Evolutionary conservation across 129 eudicot species (phyloP).

Genomic region (Cynara cardunculus): DNA sequence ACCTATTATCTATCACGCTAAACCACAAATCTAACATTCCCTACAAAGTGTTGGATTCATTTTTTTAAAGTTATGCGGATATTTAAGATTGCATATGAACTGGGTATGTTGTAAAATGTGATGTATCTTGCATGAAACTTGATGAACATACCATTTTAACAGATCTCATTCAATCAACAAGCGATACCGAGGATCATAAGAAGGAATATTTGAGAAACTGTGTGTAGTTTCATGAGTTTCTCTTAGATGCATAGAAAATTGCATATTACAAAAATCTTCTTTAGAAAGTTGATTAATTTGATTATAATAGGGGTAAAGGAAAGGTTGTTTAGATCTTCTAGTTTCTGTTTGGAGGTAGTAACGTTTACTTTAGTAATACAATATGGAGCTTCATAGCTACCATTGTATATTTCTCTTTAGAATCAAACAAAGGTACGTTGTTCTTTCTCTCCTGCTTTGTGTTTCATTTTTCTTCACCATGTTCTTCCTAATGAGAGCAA

Average conservation of each 20-base stretch:
- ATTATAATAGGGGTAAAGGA: neutral
- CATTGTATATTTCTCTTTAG: neutral
- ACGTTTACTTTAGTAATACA: neutral
- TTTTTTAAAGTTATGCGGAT: neutral
- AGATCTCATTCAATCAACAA: neutral
- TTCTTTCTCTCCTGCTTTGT: neutral
- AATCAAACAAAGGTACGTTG: neutral
- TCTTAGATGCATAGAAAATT: neutral
- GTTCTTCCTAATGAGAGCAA: neutral
- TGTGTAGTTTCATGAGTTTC: neutral
- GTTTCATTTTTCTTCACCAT: neutral
- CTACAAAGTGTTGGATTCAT: neutral
- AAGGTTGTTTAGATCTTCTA: neutral
- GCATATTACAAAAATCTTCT: neutral
- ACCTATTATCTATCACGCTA: neutral
- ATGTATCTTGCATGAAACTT: neutral
- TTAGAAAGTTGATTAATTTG: neutral
- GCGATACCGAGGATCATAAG: neutral
- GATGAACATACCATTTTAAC: neutral
- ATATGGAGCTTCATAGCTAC: neutral
- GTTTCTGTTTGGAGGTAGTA: neutral
- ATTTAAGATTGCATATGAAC: neutral
- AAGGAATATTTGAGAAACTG: neutral
- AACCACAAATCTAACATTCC: neutral
- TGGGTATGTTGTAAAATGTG: constrained; percentile 8